Evolutionary conservation across 768 basidiomycete genomes (phyloP).

Genomic region (Boletus vinaceobasis): DNA sequence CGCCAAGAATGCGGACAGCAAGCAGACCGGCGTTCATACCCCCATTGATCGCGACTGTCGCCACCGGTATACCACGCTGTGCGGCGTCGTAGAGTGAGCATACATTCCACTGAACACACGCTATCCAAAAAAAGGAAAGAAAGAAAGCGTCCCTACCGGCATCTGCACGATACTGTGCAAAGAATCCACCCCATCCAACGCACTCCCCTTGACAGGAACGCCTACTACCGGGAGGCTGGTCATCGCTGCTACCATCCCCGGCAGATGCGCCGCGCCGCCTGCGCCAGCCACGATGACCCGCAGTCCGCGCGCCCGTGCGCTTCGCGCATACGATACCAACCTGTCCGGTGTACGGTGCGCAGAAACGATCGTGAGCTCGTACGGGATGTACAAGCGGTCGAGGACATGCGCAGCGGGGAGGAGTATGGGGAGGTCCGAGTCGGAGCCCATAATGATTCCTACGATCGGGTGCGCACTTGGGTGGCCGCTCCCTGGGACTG

Average conservation of each 20-base stretch:
- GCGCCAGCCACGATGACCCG: constrained; percentile 89
- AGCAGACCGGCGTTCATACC: constrained; percentile 90
- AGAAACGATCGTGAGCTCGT: constrained; percentile 93
- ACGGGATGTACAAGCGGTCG: constrained; percentile 78
- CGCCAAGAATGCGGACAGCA: constrained; percentile 84
- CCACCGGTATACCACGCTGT: constrained; percentile 93
- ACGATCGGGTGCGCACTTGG: constrained; percentile 75
- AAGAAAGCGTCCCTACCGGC: constrained; percentile 65
- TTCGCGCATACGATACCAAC: constrained; percentile 76
- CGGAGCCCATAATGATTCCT: constrained; percentile 96
- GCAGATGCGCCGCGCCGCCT: constrained; percentile 97
- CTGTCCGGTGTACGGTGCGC: constrained; percentile 93
- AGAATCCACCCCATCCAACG: constrained; percentile 95
- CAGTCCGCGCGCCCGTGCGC: constrained; percentile 64
- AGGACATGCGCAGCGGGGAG: constrained; percentile 83
- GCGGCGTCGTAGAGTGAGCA: background rate
- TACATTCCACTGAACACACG: background rate
- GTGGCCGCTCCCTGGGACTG: constrained; percentile 45
- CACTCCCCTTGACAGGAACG: constrained; percentile 94
- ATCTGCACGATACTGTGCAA: constrained; percentile 97
- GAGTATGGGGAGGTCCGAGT: constrained; percentile 96
- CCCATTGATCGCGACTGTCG: constrained; percentile 96
- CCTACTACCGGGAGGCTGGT: constrained; percentile 91
- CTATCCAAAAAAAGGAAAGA: background rate
- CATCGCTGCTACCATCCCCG: constrained; percentile 98